Conservation (phyloP, 108 stramenopile species). For the Ochromonas danica region DNA sequence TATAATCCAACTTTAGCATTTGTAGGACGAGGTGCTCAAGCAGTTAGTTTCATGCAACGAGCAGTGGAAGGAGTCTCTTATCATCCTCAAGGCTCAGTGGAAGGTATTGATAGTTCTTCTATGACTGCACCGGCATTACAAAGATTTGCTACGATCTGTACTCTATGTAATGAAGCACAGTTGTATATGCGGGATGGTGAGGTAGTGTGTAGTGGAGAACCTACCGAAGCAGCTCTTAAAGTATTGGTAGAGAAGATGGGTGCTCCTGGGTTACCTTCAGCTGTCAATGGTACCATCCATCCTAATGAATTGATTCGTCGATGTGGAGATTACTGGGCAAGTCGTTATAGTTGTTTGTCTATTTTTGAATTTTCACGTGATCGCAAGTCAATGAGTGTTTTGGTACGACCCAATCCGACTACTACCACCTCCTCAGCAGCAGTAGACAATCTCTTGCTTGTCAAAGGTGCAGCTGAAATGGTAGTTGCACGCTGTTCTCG, state of each 20-base stretch:
- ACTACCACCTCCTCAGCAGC: not conserved
- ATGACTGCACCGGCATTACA: slow-evolving; percentile 38
- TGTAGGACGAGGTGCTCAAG: not conserved
- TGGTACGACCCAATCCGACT: slow-evolving; percentile 29
- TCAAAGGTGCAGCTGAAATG: slow-evolving; percentile 95
- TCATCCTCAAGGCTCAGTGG: slow-evolving; percentile 45
- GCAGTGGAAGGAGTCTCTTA: slow-evolving; percentile 51
- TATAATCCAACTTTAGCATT: too few species aligned
- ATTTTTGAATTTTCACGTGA: slow-evolving; percentile 84
- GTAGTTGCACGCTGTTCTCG: slow-evolving; percentile 84
- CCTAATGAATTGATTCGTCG: not conserved
- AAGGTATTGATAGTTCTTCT: slow-evolving; percentile 9
- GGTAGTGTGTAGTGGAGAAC: slow-evolving; percentile 83
- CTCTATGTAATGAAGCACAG: slow-evolving; percentile 57
- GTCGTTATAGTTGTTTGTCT: slow-evolving; percentile 65
- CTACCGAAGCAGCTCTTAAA: slow-evolving; percentile 91
- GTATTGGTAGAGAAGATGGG: slow-evolving; percentile 87
- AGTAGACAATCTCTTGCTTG: slow-evolving; percentile 72
- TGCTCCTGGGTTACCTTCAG: slow-evolving; percentile 41
- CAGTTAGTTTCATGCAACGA: slow-evolving; percentile 32
- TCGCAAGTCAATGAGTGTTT: slow-evolving; percentile 59
- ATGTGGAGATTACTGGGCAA: slow-evolving; percentile 35
- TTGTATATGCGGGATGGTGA: slow-evolving; percentile 49
- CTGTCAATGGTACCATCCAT: not conserved
- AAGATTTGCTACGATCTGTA: slow-evolving; percentile 49